Conservation (phyloP, 805 yeast genomes). For the Cyberlindnera maritima region DNA sequence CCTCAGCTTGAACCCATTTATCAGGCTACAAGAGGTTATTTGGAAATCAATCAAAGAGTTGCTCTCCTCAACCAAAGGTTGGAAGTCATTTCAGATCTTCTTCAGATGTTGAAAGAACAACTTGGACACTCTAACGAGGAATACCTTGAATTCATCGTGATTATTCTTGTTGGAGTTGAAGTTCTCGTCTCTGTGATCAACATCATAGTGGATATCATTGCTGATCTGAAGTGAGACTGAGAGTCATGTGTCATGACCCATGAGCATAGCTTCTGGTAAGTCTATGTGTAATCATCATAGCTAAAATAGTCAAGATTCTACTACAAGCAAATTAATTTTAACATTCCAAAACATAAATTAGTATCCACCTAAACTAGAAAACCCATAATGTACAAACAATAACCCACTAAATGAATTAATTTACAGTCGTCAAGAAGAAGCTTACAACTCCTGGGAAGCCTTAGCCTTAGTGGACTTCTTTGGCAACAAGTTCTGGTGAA, state of each 20-base stretch:
- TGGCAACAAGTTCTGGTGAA: slow-evolving; percentile 91
- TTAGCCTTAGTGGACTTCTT: slow-evolving; percentile 60
- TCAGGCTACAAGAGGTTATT: slow-evolving; percentile 93
- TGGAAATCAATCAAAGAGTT: slow-evolving; percentile 93
- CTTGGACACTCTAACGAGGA: slow-evolving; percentile 94
- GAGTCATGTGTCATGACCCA: too few relatives aligned
- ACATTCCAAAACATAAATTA: slow-evolving; percentile 22
- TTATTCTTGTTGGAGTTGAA: slow-evolving; percentile 87
- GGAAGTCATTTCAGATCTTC: slow-evolving; percentile 88
- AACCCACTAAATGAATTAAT: slow-evolving; percentile 18
- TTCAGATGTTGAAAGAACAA: slow-evolving; percentile 96
- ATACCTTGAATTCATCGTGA: slow-evolving; percentile 86
- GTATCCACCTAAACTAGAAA: slow-evolving; percentile 26
- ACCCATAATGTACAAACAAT: slow-evolving; percentile 25
- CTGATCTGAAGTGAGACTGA: slow-evolving; percentile 27
- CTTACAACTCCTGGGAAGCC: slow-evolving; percentile 64
- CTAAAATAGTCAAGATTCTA: not conserved
- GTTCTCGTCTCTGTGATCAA: slow-evolving; percentile 85
- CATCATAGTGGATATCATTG: slow-evolving; percentile 58
- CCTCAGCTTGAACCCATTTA: slow-evolving; percentile 97
- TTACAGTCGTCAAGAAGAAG: slow-evolving; percentile 15
- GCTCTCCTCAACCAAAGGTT: slow-evolving; percentile 84
- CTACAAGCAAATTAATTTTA: not conserved
- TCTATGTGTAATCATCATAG: not conserved
- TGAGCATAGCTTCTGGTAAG: not conserved